These are phyloP conservation scores for Penicillium pancosmium DNA, from an alignment of 495 filamentous ascomycete genomes.

Conservation along the genomic window DNA sequence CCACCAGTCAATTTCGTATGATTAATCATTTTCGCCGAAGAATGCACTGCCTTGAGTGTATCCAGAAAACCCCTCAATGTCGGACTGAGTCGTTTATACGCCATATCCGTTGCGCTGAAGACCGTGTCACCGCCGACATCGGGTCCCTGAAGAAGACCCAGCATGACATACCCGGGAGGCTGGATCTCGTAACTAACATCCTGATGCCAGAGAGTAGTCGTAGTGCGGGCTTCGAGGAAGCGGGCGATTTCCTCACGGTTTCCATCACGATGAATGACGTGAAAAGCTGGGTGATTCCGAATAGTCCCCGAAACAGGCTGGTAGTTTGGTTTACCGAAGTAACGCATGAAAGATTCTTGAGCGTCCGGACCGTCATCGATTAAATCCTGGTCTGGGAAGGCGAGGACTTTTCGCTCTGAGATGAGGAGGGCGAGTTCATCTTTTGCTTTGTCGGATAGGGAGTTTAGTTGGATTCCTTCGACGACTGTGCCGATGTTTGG, in stretches of 20 bases:
- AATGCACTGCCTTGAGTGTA: constrained; percentile 70
- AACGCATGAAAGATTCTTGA: constrained; percentile 59
- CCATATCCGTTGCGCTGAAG: constrained; percentile 74
- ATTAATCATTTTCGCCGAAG: constrained; percentile 73
- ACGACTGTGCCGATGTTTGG: constrained; percentile 74
- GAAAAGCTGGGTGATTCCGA: constrained; percentile 57
- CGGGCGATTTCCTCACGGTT: constrained; percentile 57
- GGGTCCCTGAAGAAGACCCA: constrained; percentile 59
- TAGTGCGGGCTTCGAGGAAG: constrained; percentile 57
- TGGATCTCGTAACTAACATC: constrained; percentile 64
- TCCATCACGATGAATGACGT: constrained; percentile 63
- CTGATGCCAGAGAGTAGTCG: constrained; percentile 61
- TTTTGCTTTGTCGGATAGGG: constrained; percentile 68
- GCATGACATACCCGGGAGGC: constrained; percentile 59
- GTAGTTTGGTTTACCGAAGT: constrained; percentile 63
- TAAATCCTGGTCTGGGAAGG: constrained; percentile 73
- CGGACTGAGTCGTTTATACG: constrained; percentile 72
- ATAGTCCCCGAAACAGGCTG: constrained; percentile 60
- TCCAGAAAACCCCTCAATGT: constrained; percentile 75
- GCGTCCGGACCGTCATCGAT: constrained; percentile 66
- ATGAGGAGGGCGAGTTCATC: constrained; percentile 79
- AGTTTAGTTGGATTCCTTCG: constrained; percentile 70
- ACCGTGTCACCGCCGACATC: constrained; percentile 75
- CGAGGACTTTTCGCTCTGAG: constrained; percentile 74
- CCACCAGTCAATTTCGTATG: constrained; percentile 63